A percentile compares a stretch with the other conserved stretches of the same genome.
Conservation (phyloP, 176 grass and related monocot species). For the Oryza punctata region DNA sequence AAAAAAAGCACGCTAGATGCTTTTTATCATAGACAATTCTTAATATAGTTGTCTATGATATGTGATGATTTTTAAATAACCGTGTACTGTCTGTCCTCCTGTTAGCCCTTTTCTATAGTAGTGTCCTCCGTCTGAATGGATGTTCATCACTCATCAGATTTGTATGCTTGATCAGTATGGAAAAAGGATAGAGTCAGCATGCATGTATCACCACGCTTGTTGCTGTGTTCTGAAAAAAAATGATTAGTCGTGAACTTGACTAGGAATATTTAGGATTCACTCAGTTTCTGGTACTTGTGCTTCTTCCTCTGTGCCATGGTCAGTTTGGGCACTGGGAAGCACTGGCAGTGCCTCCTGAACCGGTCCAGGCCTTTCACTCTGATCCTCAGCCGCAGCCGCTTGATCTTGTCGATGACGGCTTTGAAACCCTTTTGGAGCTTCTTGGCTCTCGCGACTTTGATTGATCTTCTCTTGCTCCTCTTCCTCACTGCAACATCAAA, state of each 20-base stretch:
- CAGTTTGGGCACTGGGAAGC: conserved; percentile 59
- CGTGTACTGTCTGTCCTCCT: not conserved
- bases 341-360: conserved; percentile 49
- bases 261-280: conserved; percentile 21
- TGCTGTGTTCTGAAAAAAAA: not conserved
- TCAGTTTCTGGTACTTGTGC: conserved; percentile 41
- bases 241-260: not conserved
- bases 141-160: not conserved
- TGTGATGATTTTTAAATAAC: not conserved
- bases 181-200: not conserved
- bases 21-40: not conserved
- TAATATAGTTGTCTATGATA: not conserved
- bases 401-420: conserved; percentile 57
- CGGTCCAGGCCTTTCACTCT: conserved; percentile 56
- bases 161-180: not conserved
- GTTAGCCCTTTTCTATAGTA: not conserved
- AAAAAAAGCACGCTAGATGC: not conserved
- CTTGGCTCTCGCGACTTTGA: conserved; percentile 49
- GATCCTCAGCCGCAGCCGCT: conserved; percentile 58
- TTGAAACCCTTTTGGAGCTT: conserved; percentile 50
- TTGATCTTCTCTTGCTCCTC: conserved; percentile 47
- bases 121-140: not conserved
- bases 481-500: conserved; percentile 22
- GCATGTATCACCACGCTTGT: not conserved
- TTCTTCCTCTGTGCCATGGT: conserved; percentile 25